Evolutionary conservation across 352 stramenopile species (phyloP).

Genomic region (Nannochloropsis limnetica): DNA sequence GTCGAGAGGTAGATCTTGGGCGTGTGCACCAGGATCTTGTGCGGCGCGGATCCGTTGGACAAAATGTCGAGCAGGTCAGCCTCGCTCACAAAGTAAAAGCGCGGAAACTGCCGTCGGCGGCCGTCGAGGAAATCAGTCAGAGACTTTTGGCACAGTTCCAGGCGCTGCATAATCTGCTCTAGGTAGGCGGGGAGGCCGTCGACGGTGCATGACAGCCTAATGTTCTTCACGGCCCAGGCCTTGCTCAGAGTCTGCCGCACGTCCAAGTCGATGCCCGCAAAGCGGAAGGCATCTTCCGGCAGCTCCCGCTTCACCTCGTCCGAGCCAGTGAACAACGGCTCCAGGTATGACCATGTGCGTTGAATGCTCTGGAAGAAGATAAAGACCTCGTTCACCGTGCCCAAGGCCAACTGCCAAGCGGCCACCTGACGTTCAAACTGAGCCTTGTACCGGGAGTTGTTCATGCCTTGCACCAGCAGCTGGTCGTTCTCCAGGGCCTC

Average conservation of each 20-base stretch:
- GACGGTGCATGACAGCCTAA: conserved; percentile 76
- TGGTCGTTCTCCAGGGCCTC: conserved; percentile 90
- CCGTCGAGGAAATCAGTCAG: conserved; percentile 87
- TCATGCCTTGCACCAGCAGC: conserved; percentile 89
- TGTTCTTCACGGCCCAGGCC: conserved; percentile 75
- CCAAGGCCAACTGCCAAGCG: conserved; percentile 60
- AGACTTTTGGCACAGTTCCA: conserved; percentile 85
- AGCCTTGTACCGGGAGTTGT: conserved; percentile 80
- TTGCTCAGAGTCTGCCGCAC: conserved; percentile 66
- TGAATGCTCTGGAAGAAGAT: conserved; percentile 86
- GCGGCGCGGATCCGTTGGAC: conserved; percentile 81
- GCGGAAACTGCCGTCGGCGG: conserved; percentile 79
- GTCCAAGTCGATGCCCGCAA: conserved; percentile 80
- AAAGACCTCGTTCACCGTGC: conserved; percentile 78
- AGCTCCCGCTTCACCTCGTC: conserved; percentile 91
- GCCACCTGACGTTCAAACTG: conserved; percentile 84
- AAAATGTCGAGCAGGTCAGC: conserved; percentile 84
- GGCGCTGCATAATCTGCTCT: conserved; percentile 78
- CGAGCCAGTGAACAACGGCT: conserved; percentile 86
- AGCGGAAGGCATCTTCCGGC: conserved; percentile 79
- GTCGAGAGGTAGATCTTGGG: conserved; percentile 88
- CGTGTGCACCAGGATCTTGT: conserved; percentile 84
- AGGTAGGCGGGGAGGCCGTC: conserved; percentile 72
- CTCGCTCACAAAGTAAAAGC: conserved; percentile 84
- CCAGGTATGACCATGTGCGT: conserved; percentile 85